Evolutionary conservation across 2,329 filamentous ascomycete genomes (phyloP).

Genomic region (Arthrobotrys megalospora): DNA sequence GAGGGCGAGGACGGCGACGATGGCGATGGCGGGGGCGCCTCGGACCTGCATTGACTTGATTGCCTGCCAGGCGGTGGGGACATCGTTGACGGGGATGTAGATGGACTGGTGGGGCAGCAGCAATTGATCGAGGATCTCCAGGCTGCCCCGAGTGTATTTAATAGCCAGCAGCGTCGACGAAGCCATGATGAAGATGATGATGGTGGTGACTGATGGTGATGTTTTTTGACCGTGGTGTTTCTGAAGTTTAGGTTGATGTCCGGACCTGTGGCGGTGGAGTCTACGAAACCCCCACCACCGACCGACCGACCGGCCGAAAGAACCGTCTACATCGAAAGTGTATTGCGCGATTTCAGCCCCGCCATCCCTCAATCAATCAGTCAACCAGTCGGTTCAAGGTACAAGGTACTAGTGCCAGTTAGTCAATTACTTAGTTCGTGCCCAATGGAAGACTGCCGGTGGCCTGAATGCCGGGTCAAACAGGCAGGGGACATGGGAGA

Average conservation of each 20-base stretch:
- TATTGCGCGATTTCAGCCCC: slow-evolving; percentile 34
- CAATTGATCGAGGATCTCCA: slow-evolving; percentile 87
- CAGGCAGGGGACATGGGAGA: background rate
- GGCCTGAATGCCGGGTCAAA: background rate
- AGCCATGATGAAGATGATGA: slow-evolving; percentile 3
- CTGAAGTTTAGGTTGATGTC: no score
- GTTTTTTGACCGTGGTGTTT: background rate
- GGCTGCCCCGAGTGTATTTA: slow-evolving; percentile 77
- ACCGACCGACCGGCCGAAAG: no score
- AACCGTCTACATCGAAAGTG: no score
- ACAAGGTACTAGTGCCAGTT: background rate
- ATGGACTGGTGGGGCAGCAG: slow-evolving; percentile 83
- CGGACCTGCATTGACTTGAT: slow-evolving; percentile 85
- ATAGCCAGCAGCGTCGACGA: slow-evolving; percentile 77
- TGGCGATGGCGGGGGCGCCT: slow-evolving; percentile 94
- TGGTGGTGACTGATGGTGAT: no score
- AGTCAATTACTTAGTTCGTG: background rate
- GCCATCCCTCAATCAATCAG: background rate
- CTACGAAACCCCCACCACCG: no score
- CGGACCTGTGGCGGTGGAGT: no score
- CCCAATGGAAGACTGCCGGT: no score
- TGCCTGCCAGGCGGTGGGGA: slow-evolving; percentile 83
- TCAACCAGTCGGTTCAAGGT: background rate
- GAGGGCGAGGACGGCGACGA: slow-evolving; percentile 91
- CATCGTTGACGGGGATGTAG: slow-evolving; percentile 80